Evolutionary conservation across 768 basidiomycete genomes (phyloP).

Genomic region (Amanita exitialis): DNA sequence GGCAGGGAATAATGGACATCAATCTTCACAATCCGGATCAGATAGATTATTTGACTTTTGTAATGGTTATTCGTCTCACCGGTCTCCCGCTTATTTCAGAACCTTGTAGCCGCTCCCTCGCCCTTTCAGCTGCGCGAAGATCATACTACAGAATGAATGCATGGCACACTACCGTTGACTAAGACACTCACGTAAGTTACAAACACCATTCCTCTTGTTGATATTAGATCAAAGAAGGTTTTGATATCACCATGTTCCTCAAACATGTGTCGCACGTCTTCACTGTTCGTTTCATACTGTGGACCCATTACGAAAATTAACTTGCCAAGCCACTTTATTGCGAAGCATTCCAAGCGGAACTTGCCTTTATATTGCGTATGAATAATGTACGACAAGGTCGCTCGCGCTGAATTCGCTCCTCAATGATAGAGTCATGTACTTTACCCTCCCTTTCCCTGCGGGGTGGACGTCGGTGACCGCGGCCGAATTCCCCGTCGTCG

Average conservation of each 20-base stretch:
- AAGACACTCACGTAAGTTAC: slow-evolving; percentile 83
- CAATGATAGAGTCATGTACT: slow-evolving; percentile 84
- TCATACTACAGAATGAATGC: slow-evolving; percentile 60
- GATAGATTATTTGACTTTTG: slow-evolving; percentile 11
- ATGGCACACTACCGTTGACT: neutral
- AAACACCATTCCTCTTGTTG: slow-evolving; percentile 97
- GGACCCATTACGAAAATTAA: slow-evolving; percentile 6
- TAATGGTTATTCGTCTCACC: slow-evolving; percentile 38
- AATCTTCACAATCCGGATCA: slow-evolving; percentile 46
- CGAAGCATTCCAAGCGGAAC: slow-evolving; percentile 23
- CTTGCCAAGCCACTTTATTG: neutral
- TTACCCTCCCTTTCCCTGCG: slow-evolving; percentile 83
- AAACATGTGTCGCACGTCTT: slow-evolving; percentile 76
- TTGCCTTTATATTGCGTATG: slow-evolving; percentile 96
- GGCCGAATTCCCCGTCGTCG: slow-evolving; percentile 37
- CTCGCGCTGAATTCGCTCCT: slow-evolving; percentile 90
- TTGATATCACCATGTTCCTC: slow-evolving; percentile 94
- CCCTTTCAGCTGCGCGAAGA: slow-evolving; percentile 85
- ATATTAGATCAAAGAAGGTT: slow-evolving; percentile 93
- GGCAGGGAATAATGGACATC: slow-evolving; percentile 98
- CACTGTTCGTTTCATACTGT: slow-evolving; percentile 85
- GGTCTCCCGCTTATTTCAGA: slow-evolving; percentile 82
- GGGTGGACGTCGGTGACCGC: slow-evolving; percentile 34
- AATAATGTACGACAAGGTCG: slow-evolving; percentile 93
- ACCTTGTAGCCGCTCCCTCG: slow-evolving; percentile 84